Conservation (phyloP, 305 asterid genomes). For the Solanum hybrid region DNA sequence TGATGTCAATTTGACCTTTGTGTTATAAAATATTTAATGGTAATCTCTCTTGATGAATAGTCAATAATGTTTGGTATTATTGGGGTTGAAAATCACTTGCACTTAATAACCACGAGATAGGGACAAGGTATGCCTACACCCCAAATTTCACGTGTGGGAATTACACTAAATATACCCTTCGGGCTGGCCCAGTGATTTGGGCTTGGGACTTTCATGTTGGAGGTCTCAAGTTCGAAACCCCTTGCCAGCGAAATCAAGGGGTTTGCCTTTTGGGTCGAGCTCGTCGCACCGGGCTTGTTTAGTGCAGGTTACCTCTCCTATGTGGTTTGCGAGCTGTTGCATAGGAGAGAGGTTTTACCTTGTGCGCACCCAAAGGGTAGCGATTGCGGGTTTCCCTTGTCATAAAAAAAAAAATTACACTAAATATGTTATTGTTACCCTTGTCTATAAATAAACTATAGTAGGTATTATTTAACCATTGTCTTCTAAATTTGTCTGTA, state of each 20-base stretch:
- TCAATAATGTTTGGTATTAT: neutral
- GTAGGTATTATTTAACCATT: neutral
- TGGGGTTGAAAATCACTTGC: neutral
- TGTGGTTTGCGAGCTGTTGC: too few relatives aligned
- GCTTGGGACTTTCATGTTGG: too few relatives aligned
- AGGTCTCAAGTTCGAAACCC: too few relatives aligned
- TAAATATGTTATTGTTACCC: neutral
- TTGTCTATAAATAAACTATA: neutral
- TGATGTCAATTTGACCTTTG: neutral
- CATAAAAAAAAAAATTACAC: neutral
- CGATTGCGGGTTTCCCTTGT: too few relatives aligned
- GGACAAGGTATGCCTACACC: neutral
- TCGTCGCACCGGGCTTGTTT: too few relatives aligned
- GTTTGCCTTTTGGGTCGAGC: too few relatives aligned
- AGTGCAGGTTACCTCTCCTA: too few relatives aligned
- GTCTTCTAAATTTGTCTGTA: neutral
- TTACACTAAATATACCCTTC: neutral
- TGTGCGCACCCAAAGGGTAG: too few relatives aligned
- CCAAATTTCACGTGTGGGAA: neutral
- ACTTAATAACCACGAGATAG: neutral
- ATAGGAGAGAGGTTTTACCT: too few relatives aligned
- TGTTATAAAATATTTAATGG: neutral
- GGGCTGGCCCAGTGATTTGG: too few relatives aligned
- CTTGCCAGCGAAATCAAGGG: too few relatives aligned
- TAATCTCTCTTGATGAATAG: neutral